phyloP scores from a whole-genome alignment of 2,329 filamentous ascomycete species.

The Diplodia mutila region DNA sequence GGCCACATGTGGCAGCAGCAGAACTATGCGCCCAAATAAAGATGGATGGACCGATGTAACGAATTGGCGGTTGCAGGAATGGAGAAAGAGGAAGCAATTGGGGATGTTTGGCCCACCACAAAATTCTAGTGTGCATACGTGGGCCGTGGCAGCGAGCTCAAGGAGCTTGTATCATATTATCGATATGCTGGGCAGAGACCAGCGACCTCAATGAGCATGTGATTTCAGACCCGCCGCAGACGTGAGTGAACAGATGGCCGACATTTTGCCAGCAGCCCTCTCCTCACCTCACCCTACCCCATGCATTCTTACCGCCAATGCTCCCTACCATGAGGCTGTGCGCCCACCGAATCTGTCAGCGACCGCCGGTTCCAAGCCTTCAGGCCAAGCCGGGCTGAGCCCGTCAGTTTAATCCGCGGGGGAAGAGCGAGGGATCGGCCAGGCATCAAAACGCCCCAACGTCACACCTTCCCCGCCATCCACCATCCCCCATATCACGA shows the following conservation, averaged over 20 bases:
- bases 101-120: neutral
- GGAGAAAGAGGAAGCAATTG: neutral
- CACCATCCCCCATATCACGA: slow-evolving; percentile 27
- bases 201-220: slow-evolving; percentile 24
- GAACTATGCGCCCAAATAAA: slow-evolving; percentile 10
- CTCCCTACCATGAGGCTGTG: slow-evolving; percentile 11
- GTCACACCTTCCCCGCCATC: slow-evolving; percentile 26
- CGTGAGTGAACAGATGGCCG: neutral
- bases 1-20: slow-evolving; percentile 72
- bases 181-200: slow-evolving; percentile 2
- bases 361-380: neutral
- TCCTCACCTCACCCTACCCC: neutral
- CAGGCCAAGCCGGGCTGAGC: slow-evolving; percentile 23
- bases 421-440: slow-evolving; percentile 11
- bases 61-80: neutral
- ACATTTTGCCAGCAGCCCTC: slow-evolving; percentile 10
- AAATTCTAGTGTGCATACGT: slow-evolving; percentile 5
- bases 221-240: neutral
- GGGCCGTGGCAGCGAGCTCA: slow-evolving; percentile 10
- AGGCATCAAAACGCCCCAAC: neutral
- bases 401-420: slow-evolving; percentile 3
- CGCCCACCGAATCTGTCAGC: neutral
- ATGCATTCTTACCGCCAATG: neutral
- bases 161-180: slow-evolving; percentile 18
- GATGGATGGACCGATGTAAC: neutral